These are phyloP conservation scores for Mycosphaerella arachidis DNA, from an alignment of 2,329 filamentous ascomycete genomes.

Conservation along the genomic window DNA sequence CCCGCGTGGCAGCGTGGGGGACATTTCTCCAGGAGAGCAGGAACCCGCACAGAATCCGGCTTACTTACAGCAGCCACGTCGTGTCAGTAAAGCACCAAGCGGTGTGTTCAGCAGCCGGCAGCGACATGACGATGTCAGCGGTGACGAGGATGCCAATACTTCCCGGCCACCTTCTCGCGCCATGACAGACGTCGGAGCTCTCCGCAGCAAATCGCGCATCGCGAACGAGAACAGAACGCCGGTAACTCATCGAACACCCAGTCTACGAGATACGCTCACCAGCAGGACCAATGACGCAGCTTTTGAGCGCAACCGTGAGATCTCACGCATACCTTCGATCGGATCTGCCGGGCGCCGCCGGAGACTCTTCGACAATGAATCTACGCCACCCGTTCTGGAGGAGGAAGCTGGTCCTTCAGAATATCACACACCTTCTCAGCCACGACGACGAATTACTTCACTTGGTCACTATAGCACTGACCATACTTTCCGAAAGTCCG, in stretches of 20 bases:
- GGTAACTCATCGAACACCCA: slow-evolving; percentile 9
- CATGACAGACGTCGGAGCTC: slow-evolving; percentile 42
- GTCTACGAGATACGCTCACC: slow-evolving; percentile 13
- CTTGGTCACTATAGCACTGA: slow-evolving; percentile 3
- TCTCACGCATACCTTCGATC: not conserved
- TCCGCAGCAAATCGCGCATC: slow-evolving; percentile 24
- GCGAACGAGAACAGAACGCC: slow-evolving; percentile 13
- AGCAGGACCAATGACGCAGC: slow-evolving; percentile 13
- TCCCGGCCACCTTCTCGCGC: slow-evolving; percentile 46
- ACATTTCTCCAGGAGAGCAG: slow-evolving; percentile 26
- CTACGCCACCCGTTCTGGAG: slow-evolving; percentile 6
- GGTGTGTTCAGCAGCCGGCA: slow-evolving; percentile 36
- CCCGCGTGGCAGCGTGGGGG: slow-evolving; percentile 30
- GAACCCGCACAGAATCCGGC: slow-evolving; percentile 27
- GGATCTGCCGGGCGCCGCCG: slow-evolving; percentile 4
- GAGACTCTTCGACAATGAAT: slow-evolving; percentile 7
- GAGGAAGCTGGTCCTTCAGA: slow-evolving; percentile 9
- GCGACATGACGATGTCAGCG: slow-evolving; percentile 28
- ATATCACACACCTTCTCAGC: slow-evolving; percentile 8
- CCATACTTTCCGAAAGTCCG: not conserved
- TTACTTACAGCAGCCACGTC: slow-evolving; percentile 21
- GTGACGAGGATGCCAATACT: slow-evolving; percentile 36
- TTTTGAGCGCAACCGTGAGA: slow-evolving; percentile 10
- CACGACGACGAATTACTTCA: slow-evolving; percentile 13
- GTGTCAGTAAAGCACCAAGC: slow-evolving; percentile 36